A percentile compares a stretch with the other conserved stretches of the same genome.
Evolutionary conservation across 164 flowering plant species (phyloP).

Genomic region (grape (Vitis vinifera)): ASM3070453v1 NC_081819.1:22525501-22526000

Average conservation of each 20-base stretch:
- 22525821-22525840: conserved; percentile 2
- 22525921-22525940: conserved; percentile 11
- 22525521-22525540: neutral
- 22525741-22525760: neutral
- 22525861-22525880: neutral
- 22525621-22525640: conserved; percentile 16
- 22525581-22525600: neutral
- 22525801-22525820: neutral
- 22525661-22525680: conserved; percentile 11
- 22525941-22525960: too few species aligned
- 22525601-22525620: neutral
- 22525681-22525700: neutral
- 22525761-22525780: neutral
- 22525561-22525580: conserved; percentile 21
- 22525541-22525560: conserved; percentile 21
- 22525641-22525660: neutral
- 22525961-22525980: neutral
- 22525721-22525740: neutral
- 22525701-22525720: neutral
- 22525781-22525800: neutral
- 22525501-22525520: neutral
- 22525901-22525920: neutral
- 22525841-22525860: conserved; percentile 9
- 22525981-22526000: neutral
- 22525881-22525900: neutral